These are phyloP conservation scores for Cercospora nicotianae DNA, from an alignment of 2,329 filamentous ascomycete genomes.

Conservation along the genomic window DNA sequence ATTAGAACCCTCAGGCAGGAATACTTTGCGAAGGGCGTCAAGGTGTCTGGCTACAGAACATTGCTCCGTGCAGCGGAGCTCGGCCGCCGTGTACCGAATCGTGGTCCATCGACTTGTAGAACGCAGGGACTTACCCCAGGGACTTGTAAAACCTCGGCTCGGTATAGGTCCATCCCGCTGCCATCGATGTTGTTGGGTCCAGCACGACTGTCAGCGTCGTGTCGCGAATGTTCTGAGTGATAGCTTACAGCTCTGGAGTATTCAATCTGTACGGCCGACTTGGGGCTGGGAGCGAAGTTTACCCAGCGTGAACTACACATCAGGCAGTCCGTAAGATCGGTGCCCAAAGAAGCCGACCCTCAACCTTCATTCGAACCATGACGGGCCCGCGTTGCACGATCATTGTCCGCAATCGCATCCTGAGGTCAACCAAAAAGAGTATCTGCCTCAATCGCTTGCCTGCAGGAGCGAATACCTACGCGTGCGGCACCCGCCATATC, in stretches of 20 bases:
- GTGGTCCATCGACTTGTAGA: background rate
- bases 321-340: background rate
- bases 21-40: background rate
- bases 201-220: background rate
- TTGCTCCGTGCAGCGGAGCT: background rate
- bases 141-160: background rate
- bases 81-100: background rate
- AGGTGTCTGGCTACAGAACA: background rate
- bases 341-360: background rate
- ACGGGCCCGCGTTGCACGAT: background rate
- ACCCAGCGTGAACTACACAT: background rate
- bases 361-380: background rate
- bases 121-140: background rate
- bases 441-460: background rate
- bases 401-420: background rate
- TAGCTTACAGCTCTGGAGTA: background rate
- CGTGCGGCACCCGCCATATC: background rate
- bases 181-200: background rate
- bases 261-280: background rate
- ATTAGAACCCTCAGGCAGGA: background rate
- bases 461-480: background rate
- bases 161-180: background rate
- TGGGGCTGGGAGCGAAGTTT: background rate
- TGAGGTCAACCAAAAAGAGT: background rate
- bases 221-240: background rate